Percentiles rank a stretch among this genome's conserved stretches.
phyloP scores from a whole-genome alignment of 306 rosid species.

The Sophora flavescens region DNA sequence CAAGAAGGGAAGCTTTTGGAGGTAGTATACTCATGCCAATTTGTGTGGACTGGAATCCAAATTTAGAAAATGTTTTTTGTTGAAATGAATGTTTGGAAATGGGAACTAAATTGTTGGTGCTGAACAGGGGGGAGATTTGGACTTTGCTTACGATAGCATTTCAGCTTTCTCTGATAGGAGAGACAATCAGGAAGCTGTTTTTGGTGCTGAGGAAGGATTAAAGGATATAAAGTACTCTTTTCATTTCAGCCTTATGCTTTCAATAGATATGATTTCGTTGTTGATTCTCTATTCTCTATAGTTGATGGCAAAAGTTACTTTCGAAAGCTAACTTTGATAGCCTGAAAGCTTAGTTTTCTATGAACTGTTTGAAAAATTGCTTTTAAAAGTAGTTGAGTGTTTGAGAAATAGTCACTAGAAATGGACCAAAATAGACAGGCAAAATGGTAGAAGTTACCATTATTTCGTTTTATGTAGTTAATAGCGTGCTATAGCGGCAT shows the following conservation, averaged over 20 bases:
- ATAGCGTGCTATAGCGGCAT: no score
- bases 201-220: constrained; percentile 86
- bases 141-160: constrained; percentile 87
- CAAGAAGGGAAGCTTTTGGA: constrained; percentile 90
- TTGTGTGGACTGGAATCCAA: background rate
- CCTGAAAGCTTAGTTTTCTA: no score
- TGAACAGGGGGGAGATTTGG: constrained; percentile 86
- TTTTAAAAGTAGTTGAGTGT: background rate
- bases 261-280: background rate
- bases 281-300: no score
- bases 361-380: background rate
- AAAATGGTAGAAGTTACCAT: no score
- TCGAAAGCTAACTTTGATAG: no score
- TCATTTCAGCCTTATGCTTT: background rate
- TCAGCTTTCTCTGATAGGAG: constrained; percentile 88
- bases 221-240: constrained; percentile 72
- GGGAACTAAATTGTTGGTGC: constrained; percentile 11
- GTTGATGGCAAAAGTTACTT: no score
- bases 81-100: constrained; percentile 6
- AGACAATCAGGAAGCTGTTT: constrained; percentile 89
- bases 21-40: constrained; percentile 49
- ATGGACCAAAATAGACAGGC: background rate
- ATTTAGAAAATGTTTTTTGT: background rate
- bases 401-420: background rate
- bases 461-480: no score